A percentile compares a stretch with the other conserved stretches of the same genome.
Evolutionary conservation across 129 eudicot species (phyloP).

Genomic region (Arctium lappa): DNA sequence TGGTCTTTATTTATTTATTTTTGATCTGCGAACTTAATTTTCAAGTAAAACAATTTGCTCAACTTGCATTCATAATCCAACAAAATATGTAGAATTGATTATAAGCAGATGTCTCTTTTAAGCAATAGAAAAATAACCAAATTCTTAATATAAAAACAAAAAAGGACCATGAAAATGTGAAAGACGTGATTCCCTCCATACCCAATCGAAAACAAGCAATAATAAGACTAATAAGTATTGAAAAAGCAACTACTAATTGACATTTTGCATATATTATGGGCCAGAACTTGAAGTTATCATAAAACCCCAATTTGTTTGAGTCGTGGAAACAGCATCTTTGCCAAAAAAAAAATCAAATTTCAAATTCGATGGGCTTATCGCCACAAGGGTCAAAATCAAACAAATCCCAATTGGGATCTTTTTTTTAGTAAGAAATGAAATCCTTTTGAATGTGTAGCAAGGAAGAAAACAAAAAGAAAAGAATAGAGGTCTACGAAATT

Average conservation of each 20-base stretch:
- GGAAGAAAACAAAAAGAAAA: constrained; percentile 4
- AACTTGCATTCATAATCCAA: background rate
- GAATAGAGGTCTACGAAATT: background rate
- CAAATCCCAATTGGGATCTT: background rate
- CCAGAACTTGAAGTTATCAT: background rate
- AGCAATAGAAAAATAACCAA: background rate
- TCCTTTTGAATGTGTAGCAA: background rate
- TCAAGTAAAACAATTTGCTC: background rate
- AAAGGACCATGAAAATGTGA: background rate
- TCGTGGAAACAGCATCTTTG: background rate
- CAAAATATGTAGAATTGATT: background rate
- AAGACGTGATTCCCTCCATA: constrained; percentile 6
- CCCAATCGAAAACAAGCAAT: background rate
- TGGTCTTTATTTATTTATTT: background rate
- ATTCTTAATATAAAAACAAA: background rate
- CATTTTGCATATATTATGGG: background rate
- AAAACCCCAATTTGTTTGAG: background rate
- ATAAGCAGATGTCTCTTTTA: constrained; percentile 22
- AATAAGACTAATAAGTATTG: background rate
- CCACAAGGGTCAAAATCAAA: background rate
- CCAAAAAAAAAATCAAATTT: background rate
- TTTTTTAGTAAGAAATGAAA: background rate
- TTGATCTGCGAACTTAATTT: constrained; percentile 19
- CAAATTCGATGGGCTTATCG: background rate
- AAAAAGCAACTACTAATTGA: background rate